Conservation (phyloP, 2,329 filamentous ascomycete species). For the Colletotrichum agaves region DNA sequence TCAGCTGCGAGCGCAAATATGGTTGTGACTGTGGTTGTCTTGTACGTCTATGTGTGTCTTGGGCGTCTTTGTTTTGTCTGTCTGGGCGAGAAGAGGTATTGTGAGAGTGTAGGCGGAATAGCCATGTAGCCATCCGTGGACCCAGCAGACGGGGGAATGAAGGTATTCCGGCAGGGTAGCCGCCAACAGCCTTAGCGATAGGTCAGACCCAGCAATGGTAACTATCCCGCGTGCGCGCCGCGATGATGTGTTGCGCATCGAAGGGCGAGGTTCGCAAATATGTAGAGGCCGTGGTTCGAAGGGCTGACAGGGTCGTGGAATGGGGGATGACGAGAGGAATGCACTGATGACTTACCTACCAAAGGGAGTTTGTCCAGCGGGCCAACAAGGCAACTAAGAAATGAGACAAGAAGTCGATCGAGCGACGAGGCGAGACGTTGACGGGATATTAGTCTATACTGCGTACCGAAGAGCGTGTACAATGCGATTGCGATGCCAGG, state of each 20-base stretch:
- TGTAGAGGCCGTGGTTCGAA: slow-evolving; percentile 18
- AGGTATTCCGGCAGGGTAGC: slow-evolving; percentile 25
- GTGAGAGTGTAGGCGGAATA: slow-evolving; percentile 16
- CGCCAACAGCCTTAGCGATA: slow-evolving; percentile 28
- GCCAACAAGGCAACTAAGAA: background rate
- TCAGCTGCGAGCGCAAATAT: slow-evolving; percentile 24
- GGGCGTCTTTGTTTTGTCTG: background rate
- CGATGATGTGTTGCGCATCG: slow-evolving; percentile 6
- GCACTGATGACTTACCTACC: slow-evolving; percentile 33
- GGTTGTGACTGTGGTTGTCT: background rate
- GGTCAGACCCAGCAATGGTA: slow-evolving; percentile 1
- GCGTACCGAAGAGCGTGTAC: slow-evolving; percentile 13
- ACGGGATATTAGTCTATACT: slow-evolving; percentile 36
- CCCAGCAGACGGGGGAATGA: slow-evolving; percentile 22
- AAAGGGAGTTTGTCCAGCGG: slow-evolving; percentile 11
- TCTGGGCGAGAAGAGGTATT: background rate
- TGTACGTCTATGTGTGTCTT: background rate
- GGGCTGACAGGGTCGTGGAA: slow-evolving; percentile 18
- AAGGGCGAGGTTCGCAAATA: slow-evolving; percentile 13
- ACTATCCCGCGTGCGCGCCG: slow-evolving; percentile 15
- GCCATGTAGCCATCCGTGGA: slow-evolving; percentile 27
- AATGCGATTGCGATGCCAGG: slow-evolving; percentile 6
- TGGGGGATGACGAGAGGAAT: slow-evolving; percentile 33
- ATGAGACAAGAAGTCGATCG: slow-evolving; percentile 6
- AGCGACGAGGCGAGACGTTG: background rate